Conservation (phyloP, 1,284 basidiomycete genomes). For the Puccinia brachypodii region DNA sequence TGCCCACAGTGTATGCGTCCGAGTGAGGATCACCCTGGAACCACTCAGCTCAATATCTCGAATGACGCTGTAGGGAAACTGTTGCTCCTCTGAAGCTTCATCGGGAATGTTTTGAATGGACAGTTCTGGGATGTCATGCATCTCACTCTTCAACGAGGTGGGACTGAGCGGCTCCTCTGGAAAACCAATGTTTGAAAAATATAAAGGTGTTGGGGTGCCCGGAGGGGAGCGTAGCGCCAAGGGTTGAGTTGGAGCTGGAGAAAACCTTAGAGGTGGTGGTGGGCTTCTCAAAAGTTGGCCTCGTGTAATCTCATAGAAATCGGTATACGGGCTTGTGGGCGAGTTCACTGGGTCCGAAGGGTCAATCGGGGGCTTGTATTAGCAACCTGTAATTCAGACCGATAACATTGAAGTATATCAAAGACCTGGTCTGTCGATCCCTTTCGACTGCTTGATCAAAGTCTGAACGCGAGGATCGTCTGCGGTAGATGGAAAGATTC, state of each 20-base stretch:
- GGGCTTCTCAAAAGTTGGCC: constrained; percentile 14
- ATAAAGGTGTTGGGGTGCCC: neutral
- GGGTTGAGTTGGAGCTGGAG: constrained; percentile 15
- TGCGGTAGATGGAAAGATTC: neutral
- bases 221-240: neutral
- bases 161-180: neutral
- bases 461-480: constrained; percentile 11
- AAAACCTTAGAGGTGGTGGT: constrained; percentile 18
- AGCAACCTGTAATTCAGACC: neutral
- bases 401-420: neutral
- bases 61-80: constrained; percentile 26
- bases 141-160: neutral
- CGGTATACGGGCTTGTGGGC: constrained; percentile 18
- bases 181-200: neutral
- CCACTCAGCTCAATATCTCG: constrained; percentile 23
- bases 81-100: constrained; percentile 23
- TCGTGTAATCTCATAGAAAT: constrained; percentile 12
- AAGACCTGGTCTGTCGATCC: constrained; percentile 6
- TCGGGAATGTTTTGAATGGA: constrained; percentile 19
- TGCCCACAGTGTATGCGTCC: constrained; percentile 19
- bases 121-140: constrained; percentile 17
- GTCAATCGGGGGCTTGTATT: neutral
- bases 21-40: constrained; percentile 27
- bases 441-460: constrained; percentile 24
- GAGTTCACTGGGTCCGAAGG: constrained; percentile 3